Percentiles rank a stretch among this genome's conserved stretches.
Conservation (phyloP, 345 rosid genomes). For the Iberis pinnata region DNA sequence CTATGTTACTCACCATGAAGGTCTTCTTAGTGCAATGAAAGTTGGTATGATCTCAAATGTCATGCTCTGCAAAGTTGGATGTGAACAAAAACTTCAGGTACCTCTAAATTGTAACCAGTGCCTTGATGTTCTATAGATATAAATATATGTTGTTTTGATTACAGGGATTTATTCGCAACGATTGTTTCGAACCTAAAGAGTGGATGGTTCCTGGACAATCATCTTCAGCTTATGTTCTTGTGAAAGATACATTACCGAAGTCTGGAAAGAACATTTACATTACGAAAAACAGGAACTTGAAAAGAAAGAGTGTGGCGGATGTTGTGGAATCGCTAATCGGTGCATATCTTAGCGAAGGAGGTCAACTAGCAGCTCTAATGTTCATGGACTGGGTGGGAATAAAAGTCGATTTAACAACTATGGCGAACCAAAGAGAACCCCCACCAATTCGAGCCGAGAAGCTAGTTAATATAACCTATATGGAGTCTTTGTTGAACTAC, state of each 20-base stretch:
- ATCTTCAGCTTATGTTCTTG: slow-evolving; percentile 31
- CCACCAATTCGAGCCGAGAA: slow-evolving; percentile 29
- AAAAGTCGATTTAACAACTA: slow-evolving; percentile 37
- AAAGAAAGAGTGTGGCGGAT: slow-evolving; percentile 66
- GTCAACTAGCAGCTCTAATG: slow-evolving; percentile 53
- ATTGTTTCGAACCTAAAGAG: slow-evolving; percentile 54
- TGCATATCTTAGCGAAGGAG: slow-evolving; percentile 64
- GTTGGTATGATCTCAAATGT: slow-evolving; percentile 57
- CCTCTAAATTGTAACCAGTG: neutral
- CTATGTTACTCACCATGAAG: slow-evolving; percentile 52
- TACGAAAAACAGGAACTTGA: slow-evolving; percentile 38
- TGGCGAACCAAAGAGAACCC: slow-evolving; percentile 32
- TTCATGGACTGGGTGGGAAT: slow-evolving; percentile 75
- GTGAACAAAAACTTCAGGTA: slow-evolving; percentile 66
- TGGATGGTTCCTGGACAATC: slow-evolving; percentile 73
- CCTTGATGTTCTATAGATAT: too few species aligned
- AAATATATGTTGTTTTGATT: slow-evolving; percentile 3
- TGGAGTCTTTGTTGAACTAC: slow-evolving; percentile 56
- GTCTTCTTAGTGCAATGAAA: slow-evolving; percentile 66
- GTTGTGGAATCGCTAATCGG: slow-evolving; percentile 84
- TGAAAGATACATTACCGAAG: slow-evolving; percentile 32
- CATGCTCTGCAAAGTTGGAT: slow-evolving; percentile 65
- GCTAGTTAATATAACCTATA: slow-evolving; percentile 36
- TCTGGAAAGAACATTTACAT: slow-evolving; percentile 42
- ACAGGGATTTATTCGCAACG: slow-evolving; percentile 78